Base-by-base conservation (phyloP, 2,329 filamentous ascomycete species). In the Ceratocystiopsis minuta region DNA sequence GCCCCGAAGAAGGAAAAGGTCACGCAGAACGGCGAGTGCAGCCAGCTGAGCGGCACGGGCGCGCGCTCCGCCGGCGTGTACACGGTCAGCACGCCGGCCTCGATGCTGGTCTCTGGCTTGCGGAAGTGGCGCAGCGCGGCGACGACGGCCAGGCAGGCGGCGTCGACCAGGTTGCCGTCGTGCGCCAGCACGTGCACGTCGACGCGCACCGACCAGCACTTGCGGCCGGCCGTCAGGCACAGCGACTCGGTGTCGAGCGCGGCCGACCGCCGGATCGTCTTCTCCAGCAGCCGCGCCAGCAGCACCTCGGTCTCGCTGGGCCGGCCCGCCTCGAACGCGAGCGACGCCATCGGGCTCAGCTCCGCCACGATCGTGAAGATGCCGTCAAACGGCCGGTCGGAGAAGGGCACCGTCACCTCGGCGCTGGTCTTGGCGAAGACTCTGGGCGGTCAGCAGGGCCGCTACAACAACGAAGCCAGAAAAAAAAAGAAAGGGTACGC, bases 181-280 rank as follows among this genome's bases (percentile, higher is more conserved):
- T 87, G 84, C 40, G 85, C 80, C 37, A 96, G 70, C 38, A 96
- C 77, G 60, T 98, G 90, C 17, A 96, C 73, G 57, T 96, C 88
- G 16, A 84, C 87, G 44, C 88, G 78, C 48, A 98, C 70, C 46
- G 80, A 80, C 77, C 90, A 98, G 64, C 83, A 90, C 60, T 92
- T 94, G 46, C 81, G 70, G 9, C 84, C 87, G 12, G 90, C 86
- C 24, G 95, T 69, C 17, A 98, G 83, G 59, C 90, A 98, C 37
- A 98, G 71, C 4, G 87, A 94, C 61, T 98, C 90, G 32, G 87
- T 94, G 58, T 96, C 88, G 35, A 98, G 74, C 7, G 90, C 88
- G 51, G 81, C 81, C 1, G 87, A 94, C 46, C 90, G 79, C 36
- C 90, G 86, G 46, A 96, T 76, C 10, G 90, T 88, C 63, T 94